Conservation (phyloP, 768 basidiomycete species). For the Mycena metata region DNA sequence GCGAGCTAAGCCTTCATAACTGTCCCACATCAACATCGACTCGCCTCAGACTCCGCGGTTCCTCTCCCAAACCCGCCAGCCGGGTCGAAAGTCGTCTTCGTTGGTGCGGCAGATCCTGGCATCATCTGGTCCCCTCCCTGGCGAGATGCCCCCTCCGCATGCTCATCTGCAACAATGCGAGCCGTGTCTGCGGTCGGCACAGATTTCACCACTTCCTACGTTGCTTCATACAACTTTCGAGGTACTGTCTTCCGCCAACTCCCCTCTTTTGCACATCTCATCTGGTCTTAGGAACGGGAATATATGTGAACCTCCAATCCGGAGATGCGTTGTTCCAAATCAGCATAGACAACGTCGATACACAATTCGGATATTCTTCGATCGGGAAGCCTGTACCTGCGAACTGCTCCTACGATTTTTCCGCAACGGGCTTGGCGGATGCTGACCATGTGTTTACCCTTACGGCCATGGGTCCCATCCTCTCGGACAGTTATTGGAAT, state of each 20-base stretch:
- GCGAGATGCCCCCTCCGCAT: slow-evolving; percentile 10
- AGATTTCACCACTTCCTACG: neutral
- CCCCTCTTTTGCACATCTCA: neutral
- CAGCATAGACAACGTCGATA: neutral
- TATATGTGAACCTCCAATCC: slow-evolving; percentile 14
- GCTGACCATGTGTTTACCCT: slow-evolving; percentile 3
- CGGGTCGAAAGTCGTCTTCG: slow-evolving; percentile 11
- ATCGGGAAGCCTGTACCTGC: neutral
- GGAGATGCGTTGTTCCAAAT: neutral
- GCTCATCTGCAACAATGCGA: neutral
- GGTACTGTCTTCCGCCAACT: neutral
- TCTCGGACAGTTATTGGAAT: slow-evolving; percentile 4
- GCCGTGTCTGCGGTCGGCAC: neutral
- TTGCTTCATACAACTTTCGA: slow-evolving; percentile 13
- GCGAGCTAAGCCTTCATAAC: neutral
- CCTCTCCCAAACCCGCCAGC: slow-evolving; percentile 12
- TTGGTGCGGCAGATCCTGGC: slow-evolving; percentile 14
- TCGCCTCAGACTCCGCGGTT: slow-evolving; percentile 12
- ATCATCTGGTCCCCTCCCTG: slow-evolving; percentile 9
- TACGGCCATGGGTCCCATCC: neutral
- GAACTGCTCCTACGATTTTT: slow-evolving; percentile 12
- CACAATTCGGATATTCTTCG: neutral
- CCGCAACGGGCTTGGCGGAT: neutral
- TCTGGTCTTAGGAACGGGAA: slow-evolving; percentile 11
- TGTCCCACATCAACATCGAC: neutral